phyloP scores from a whole-genome alignment of 495 filamentous ascomycete species.

The Podospora pseudoanserina region DNA sequence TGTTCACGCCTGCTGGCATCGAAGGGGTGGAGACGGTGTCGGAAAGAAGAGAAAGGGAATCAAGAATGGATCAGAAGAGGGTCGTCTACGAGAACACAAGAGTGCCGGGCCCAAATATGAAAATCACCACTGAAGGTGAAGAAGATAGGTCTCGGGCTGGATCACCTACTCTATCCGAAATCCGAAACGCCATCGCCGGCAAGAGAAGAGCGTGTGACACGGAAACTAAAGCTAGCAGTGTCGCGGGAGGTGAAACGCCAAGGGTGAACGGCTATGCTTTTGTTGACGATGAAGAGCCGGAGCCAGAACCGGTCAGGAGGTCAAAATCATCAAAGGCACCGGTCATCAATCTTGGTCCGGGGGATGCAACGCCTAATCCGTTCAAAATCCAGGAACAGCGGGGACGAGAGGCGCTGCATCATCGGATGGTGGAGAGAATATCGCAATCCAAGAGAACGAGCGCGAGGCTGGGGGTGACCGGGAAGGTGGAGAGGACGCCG shows the following conservation, averaged over 20 bases:
- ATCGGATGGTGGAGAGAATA: conserved; percentile 85
- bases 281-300: conserved; percentile 72
- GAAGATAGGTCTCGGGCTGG: conserved; percentile 47
- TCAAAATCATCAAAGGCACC: conserved; percentile 11
- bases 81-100: conserved; percentile 83
- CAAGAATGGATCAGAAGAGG: conserved; percentile 69
- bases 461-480: conserved; percentile 46
- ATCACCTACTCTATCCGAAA: conserved; percentile 79
- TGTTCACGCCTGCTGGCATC: conserved; percentile 76
- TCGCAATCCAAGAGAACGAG: conserved; percentile 64
- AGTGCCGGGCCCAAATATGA: conserved; percentile 46
- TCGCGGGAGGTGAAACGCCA: conserved; percentile 67
- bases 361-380: conserved; percentile 67
- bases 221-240: conserved; percentile 51
- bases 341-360: conserved; percentile 51
- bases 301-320: conserved; percentile 31
- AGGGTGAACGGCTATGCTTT: conserved; percentile 90
- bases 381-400: conserved; percentile 77
- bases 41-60: conserved; percentile 64
- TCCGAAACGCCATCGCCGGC: conserved; percentile 83
- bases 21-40: conserved; percentile 67
- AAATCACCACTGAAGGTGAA: conserved; percentile 19
- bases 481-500: conserved; percentile 54
- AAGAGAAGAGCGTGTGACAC: conserved; percentile 59
- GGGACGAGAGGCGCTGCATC: conserved; percentile 77